Conservation (phyloP, 2,329 filamentous ascomycete genomes). For the Fusarium coffeatum region DNA sequence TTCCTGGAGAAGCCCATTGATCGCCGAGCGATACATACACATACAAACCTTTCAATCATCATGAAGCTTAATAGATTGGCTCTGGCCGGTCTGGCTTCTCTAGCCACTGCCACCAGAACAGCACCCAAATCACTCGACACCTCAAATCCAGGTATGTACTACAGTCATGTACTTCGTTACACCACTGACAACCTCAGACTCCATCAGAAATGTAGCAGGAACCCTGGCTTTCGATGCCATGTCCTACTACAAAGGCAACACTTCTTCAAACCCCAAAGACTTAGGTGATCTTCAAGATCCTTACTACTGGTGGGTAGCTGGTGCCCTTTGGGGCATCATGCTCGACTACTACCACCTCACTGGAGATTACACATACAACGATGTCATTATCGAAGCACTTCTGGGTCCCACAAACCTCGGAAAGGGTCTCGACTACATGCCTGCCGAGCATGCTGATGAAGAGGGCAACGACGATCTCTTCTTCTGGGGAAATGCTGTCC, state of each 20-base stretch:
- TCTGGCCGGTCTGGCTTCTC: slow-evolving; percentile 30
- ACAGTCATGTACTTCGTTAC: not conserved
- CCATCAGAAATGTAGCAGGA: slow-evolving; percentile 70
- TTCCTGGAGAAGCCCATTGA: slow-evolving; percentile 21
- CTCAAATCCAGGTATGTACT: slow-evolving; percentile 31
- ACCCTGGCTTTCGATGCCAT: slow-evolving; percentile 71
- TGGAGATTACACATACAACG: slow-evolving; percentile 70
- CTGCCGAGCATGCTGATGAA: slow-evolving; percentile 64
- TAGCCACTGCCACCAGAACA: slow-evolving; percentile 32
- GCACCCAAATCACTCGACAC: slow-evolving; percentile 38
- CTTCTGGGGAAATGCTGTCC: slow-evolving; percentile 76
- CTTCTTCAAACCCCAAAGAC: slow-evolving; percentile 62
- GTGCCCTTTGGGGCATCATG: slow-evolving; percentile 74
- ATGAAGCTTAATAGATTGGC: slow-evolving; percentile 34
- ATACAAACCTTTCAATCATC: not conserved
- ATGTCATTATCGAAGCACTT: slow-evolving; percentile 68
- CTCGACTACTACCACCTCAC: slow-evolving; percentile 77
- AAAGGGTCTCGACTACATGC: slow-evolving; percentile 69
- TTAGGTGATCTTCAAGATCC: slow-evolving; percentile 73
- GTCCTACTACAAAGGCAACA: slow-evolving; percentile 73
- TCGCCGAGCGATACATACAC: slow-evolving; percentile 20
- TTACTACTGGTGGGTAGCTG: slow-evolving; percentile 77
- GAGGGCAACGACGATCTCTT: slow-evolving; percentile 81
- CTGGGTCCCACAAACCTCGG: slow-evolving; percentile 67
- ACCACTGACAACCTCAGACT: slow-evolving; percentile 57